Evolutionary conservation across 495 filamentous ascomycete species (phyloP).

Genomic region (Tuber umbilicatum): DNA sequence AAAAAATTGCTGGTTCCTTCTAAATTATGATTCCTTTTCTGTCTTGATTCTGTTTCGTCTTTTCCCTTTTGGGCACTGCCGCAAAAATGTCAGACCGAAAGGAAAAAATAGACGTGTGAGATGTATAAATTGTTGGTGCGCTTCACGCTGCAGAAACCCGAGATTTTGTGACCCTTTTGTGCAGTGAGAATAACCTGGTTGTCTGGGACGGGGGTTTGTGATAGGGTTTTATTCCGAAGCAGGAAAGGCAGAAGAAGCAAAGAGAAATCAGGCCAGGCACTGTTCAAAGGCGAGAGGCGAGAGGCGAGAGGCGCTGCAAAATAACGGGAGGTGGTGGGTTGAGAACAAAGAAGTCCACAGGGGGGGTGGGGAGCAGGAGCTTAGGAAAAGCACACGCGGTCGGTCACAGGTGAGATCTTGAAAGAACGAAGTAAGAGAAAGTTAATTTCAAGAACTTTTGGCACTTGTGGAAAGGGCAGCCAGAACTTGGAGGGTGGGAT

Average conservation of each 20-base stretch:
- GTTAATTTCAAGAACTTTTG: constrained; percentile 13
- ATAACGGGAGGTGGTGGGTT: constrained; percentile 8
- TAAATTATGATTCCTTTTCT: neutral
- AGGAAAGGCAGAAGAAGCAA: constrained; percentile 11
- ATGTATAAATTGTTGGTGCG: constrained; percentile 13
- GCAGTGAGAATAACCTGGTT: constrained; percentile 2
- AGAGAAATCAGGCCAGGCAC: constrained; percentile 18
- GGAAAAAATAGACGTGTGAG: constrained; percentile 11
- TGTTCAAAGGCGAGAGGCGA: constrained; percentile 10
- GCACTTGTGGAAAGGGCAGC: constrained; percentile 8
- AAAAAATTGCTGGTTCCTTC: neutral
- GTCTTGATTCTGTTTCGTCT: neutral
- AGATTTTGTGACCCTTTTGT: constrained; percentile 22
- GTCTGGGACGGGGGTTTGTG: constrained; percentile 11
- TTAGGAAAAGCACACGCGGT: constrained; percentile 22
- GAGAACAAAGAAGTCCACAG: constrained; percentile 19
- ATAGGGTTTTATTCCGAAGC: neutral
- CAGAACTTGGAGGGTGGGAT: constrained; percentile 11
- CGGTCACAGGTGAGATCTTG: constrained; percentile 27
- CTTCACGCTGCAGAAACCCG: constrained; percentile 30
- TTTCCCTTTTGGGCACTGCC: constrained; percentile 14
- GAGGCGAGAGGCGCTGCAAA: constrained; percentile 17
- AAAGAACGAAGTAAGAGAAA: constrained; percentile 12
- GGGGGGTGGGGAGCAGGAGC: neutral
- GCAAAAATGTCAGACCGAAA: constrained; percentile 18